phyloP scores from a whole-genome alignment of 148 eudicot genomes.

The Amaranthus cruentus region DNA sequence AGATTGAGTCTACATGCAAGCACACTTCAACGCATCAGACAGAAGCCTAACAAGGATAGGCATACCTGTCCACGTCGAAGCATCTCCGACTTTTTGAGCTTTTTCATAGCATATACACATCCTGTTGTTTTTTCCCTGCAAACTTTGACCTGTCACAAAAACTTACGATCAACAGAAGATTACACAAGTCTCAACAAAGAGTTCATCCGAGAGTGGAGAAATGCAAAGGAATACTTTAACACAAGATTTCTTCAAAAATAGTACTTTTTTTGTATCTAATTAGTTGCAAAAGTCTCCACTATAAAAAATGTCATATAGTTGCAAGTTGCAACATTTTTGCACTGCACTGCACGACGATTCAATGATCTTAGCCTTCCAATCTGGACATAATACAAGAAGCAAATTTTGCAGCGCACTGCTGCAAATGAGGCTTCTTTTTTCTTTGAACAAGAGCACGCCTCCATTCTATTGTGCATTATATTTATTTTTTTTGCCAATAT shows the following conservation, averaged over 20 bases:
- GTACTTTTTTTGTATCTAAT: background rate
- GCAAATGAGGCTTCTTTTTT: background rate
- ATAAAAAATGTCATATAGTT: too few species aligned
- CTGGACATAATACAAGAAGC: background rate
- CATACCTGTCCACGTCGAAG: slow-evolving; percentile 95
- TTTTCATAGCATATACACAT: slow-evolving; percentile 90
- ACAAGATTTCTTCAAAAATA: background rate
- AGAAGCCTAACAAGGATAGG: slow-evolving; percentile 19
- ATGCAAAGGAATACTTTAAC: background rate
- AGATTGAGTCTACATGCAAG: background rate
- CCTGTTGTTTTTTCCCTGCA: slow-evolving; percentile 86
- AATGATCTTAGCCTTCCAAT: too few species aligned
- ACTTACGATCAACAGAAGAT: slow-evolving; percentile 4
- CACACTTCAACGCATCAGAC: background rate
- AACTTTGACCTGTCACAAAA: slow-evolving; percentile 53
- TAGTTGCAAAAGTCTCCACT: background rate
- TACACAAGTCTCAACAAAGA: background rate
- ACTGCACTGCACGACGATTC: too few species aligned
- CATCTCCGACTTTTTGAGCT: slow-evolving; percentile 95
- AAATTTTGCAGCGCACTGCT: background rate
- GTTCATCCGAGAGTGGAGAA: background rate
- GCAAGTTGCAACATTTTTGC: too few species aligned
- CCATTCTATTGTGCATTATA: background rate
- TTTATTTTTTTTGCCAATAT: background rate
- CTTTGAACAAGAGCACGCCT: background rate